Evolutionary conservation across 2,329 filamentous ascomycete genomes (phyloP).

Genomic region (Akanthomyces muscarius): DNA sequence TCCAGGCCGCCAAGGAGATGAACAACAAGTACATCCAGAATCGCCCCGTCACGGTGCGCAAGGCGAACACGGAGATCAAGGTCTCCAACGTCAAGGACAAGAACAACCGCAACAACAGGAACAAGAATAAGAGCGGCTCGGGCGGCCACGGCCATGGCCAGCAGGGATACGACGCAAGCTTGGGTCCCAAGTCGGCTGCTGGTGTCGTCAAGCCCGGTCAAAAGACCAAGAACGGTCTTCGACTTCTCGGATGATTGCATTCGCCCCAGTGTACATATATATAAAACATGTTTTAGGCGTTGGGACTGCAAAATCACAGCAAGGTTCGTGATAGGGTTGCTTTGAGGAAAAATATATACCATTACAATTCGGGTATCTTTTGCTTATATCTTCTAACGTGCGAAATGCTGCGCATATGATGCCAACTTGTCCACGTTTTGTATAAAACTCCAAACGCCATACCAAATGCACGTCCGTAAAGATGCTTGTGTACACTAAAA

Average conservation of each 20-base stretch:
- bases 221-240: constrained; percentile 64
- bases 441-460: constrained; percentile 8
- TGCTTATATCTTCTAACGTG: constrained; percentile 9
- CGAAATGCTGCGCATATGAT: neutral
- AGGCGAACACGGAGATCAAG: constrained; percentile 89
- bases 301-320: constrained; percentile 6
- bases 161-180: constrained; percentile 44
- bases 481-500: constrained; percentile 9
- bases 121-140: constrained; percentile 33
- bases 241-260: constrained; percentile 50
- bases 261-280: neutral
- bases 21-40: constrained; percentile 98
- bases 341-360: constrained; percentile 8
- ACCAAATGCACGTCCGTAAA: neutral
- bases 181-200: constrained; percentile 46
- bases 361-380: constrained; percentile 18
- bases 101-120: constrained; percentile 39
- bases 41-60: constrained; percentile 82
- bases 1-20: constrained; percentile 96
- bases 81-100: constrained; percentile 65
- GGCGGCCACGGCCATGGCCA: constrained; percentile 24
- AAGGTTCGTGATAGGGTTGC: neutral
- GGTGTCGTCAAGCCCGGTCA: constrained; percentile 60
- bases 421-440: neutral
- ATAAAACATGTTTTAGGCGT: neutral